Conservation (phyloP, 257 asterid species). For the Echium plantagineum region DNA sequence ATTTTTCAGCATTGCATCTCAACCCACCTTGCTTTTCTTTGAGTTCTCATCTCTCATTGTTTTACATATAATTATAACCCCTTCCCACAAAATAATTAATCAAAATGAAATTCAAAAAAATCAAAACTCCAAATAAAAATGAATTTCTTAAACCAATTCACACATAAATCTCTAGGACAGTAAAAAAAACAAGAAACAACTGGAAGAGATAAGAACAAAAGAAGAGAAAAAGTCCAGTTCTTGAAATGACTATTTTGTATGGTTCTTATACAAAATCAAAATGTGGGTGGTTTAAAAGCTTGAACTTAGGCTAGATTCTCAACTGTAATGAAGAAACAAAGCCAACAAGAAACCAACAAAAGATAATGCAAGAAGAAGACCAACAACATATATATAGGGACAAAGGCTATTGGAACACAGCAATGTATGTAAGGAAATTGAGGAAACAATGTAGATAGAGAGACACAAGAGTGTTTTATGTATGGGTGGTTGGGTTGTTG, state of each 20-base stretch:
- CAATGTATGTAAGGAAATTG: conserved; percentile 29
- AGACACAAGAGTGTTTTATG: conserved; percentile 7
- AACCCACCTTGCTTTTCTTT: conserved; percentile 81
- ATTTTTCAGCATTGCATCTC: not conserved
- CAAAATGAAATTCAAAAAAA: conserved; percentile 14
- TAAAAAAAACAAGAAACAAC: not conserved
- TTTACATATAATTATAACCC: conserved; percentile 39
- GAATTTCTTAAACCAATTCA: conserved; percentile 10
- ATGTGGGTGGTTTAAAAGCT: conserved; percentile 7
- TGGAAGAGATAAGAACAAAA: not conserved
- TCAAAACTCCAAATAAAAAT: conserved; percentile 8
- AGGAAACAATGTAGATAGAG: conserved; percentile 1
- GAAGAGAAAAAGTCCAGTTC: conserved; percentile 19
- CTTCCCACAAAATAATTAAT: conserved; percentile 3
- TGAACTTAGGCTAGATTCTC: not conserved
- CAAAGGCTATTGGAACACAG: conserved; percentile 26
- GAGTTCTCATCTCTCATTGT: conserved; percentile 81
- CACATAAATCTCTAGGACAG: conserved; percentile 1
- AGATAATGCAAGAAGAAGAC: conserved; percentile 12
- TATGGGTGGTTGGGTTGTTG: conserved; percentile 9
- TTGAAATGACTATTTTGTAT: conserved; percentile 22
- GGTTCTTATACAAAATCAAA: conserved; percentile 11
- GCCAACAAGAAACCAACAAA: conserved; percentile 6
- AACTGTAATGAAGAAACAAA: conserved; percentile 11
- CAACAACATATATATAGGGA: conserved; percentile 13